Evolutionary conservation across 257 asterid species (phyloP).

Genomic region (Catharanthus roseus): DNA sequence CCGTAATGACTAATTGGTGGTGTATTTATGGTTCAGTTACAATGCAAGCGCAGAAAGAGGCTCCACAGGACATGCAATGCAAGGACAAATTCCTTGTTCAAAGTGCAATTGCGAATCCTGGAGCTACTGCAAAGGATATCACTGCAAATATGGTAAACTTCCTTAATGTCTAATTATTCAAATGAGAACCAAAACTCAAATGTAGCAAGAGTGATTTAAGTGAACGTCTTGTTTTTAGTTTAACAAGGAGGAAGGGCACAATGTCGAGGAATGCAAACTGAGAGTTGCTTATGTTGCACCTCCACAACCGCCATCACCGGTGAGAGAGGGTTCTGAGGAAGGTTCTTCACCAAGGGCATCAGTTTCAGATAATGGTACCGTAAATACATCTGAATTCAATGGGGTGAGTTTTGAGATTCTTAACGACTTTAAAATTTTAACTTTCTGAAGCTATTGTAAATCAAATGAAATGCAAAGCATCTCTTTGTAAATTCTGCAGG

Average conservation of each 20-base stretch:
- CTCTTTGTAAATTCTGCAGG: constrained; percentile 33
- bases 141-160: constrained; percentile 76
- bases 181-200: neutral
- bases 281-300: constrained; percentile 77
- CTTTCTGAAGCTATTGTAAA: neutral
- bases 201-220: constrained; percentile 1
- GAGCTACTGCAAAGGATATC: constrained; percentile 62
- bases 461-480: neutral
- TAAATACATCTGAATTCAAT: constrained; percentile 54
- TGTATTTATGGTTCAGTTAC: constrained; percentile 54
- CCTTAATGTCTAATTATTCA: neutral
- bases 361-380: constrained; percentile 71
- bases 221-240: constrained; percentile 42
- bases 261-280: constrained; percentile 85
- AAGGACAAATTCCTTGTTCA: constrained; percentile 96
- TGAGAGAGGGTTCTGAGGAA: constrained; percentile 91
- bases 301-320: constrained; percentile 87
- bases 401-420: constrained; percentile 43
- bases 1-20: constrained; percentile 18
- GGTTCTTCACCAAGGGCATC: constrained; percentile 93
- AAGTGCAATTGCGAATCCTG: constrained; percentile 52
- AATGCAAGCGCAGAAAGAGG: constrained; percentile 98
- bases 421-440: neutral
- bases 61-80: constrained; percentile 89
- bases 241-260: constrained; percentile 80